Conservation (phyloP, 2,329 filamentous ascomycete genomes). For the Bipolaris bicolor region DNA sequence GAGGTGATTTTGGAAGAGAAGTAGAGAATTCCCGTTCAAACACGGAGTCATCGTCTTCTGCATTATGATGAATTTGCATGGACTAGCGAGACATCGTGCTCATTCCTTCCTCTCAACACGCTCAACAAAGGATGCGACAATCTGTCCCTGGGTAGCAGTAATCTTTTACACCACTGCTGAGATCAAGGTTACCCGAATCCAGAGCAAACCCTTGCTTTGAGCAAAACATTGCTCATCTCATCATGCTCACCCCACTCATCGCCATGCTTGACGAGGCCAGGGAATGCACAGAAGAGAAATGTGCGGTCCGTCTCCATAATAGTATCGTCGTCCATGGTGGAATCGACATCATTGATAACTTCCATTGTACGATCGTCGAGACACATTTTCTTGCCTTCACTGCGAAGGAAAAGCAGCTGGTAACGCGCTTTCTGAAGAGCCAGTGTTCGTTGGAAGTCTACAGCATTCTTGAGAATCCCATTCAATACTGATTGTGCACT, state of each 20-base stretch:
- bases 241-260: slow-evolving; percentile 35
- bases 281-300: slow-evolving; percentile 44
- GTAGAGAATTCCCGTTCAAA: neutral
- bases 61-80: neutral
- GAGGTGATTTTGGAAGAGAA: neutral
- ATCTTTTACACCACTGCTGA: slow-evolving; percentile 3
- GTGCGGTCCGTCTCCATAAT: slow-evolving; percentile 19
- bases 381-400: slow-evolving; percentile 1
- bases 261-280: slow-evolving; percentile 40
- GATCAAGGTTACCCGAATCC: slow-evolving; percentile 3
- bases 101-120: neutral
- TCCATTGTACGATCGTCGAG: slow-evolving; percentile 42
- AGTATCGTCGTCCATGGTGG: slow-evolving; percentile 31
- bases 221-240: slow-evolving; percentile 35
- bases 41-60: neutral
- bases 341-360: slow-evolving; percentile 36
- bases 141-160: neutral
- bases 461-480: slow-evolving; percentile 32
- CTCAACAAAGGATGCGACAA: too few relatives aligned
- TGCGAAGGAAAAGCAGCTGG: slow-evolving; percentile 32
- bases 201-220: slow-evolving; percentile 43
- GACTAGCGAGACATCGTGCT: neutral
- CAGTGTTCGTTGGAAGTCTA: slow-evolving; percentile 36
- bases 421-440: slow-evolving; percentile 43
- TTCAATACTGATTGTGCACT: slow-evolving; percentile 27